Evolutionary conservation across 306 rosid genomes (phyloP), one percentile per base, ranked within the genome.

Genomic region (Delonix regia): DNA sequence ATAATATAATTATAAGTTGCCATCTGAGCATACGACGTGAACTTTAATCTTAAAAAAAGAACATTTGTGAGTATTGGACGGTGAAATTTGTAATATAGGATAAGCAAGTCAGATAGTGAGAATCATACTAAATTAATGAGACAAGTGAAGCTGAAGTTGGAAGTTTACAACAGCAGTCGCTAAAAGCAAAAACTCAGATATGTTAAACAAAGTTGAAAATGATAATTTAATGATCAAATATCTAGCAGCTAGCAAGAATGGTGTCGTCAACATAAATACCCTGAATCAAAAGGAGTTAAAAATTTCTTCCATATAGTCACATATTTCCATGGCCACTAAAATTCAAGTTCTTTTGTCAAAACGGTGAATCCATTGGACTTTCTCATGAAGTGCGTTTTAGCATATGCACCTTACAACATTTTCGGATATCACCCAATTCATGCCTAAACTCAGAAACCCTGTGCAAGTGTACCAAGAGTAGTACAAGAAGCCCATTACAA

Each of bases 221-320:
- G 62, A 71, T 55, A 74, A 70, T 78, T 69, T 62, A 45, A 63
- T 69, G 19, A 62, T 70, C 80, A 78, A 69, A 74, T n/a, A 56
- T 42, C 60, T 21, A 56, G 45, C 76, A 7, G 69, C 73, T 51
- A 47, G 75, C 66, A 36, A 74, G 34, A 57, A 73, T 18, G 27
- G 70, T 63, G 38, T 55, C 28, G 81, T 78, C 86, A 64, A 59
- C 28, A 66, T 16, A 55, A 25, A 63, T 65, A 75, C 36, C 74
- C 39, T 62, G 30, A 65, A 76, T 41, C 45, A 47, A 65, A 71
- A 64, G 22, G 44, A 27, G 42, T 68, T 4, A 55, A 53, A 52
- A 21, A 22, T 27, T 63, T 77, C 62, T 66, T 18, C 28, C 77
- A 59, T 63, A 80, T 63, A 51, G 33, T 56, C 65, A 41, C 14